phyloP scores from a whole-genome alignment of 805 yeast genomes.

The Metschnikowia santaceciliae region DNA sequence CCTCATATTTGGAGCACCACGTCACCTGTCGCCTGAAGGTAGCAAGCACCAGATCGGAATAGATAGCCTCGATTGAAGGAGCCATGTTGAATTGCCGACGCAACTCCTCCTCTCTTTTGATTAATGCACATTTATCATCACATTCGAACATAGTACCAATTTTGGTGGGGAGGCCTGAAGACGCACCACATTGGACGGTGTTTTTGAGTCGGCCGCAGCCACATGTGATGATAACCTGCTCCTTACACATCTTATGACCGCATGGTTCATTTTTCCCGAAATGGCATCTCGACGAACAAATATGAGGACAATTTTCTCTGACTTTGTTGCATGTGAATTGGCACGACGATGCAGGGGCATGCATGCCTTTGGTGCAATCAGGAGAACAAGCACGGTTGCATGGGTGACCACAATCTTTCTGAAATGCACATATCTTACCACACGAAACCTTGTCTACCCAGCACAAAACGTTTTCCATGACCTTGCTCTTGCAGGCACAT shows the following conservation, averaged over 20 bases:
- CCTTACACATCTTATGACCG: constrained; percentile 50
- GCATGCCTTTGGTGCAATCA: constrained; percentile 57
- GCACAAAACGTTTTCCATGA: constrained; percentile 63
- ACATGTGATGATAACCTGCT: constrained; percentile 50
- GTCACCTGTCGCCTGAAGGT: constrained; percentile 51
- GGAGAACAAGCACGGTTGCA: constrained; percentile 58
- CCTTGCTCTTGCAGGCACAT: constrained; percentile 60
- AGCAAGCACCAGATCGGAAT: constrained; percentile 44
- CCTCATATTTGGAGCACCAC: constrained; percentile 71
- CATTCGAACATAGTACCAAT: constrained; percentile 49
- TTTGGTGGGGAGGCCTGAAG: constrained; percentile 27
- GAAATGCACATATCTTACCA: constrained; percentile 32
- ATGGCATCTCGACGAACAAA: constrained; percentile 64
- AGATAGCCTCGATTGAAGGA: constrained; percentile 18
- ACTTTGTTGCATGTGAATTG: constrained; percentile 52
- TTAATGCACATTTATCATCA: constrained; percentile 63
- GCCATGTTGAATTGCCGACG: constrained; percentile 54
- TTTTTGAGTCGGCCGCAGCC: constrained; percentile 56
- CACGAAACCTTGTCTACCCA: constrained; percentile 68
- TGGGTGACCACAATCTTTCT: constrained; percentile 39
- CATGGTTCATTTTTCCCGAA: constrained; percentile 42
- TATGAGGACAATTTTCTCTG: constrained; percentile 62
- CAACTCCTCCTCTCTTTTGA: constrained; percentile 56
- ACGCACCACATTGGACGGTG: constrained; percentile 55
- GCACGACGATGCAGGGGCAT: constrained; percentile 50